These are phyloP conservation scores for Boletus semigastroideus DNA, from an alignment of 1,284 basidiomycete genomes.

Conservation along the genomic window DNA sequence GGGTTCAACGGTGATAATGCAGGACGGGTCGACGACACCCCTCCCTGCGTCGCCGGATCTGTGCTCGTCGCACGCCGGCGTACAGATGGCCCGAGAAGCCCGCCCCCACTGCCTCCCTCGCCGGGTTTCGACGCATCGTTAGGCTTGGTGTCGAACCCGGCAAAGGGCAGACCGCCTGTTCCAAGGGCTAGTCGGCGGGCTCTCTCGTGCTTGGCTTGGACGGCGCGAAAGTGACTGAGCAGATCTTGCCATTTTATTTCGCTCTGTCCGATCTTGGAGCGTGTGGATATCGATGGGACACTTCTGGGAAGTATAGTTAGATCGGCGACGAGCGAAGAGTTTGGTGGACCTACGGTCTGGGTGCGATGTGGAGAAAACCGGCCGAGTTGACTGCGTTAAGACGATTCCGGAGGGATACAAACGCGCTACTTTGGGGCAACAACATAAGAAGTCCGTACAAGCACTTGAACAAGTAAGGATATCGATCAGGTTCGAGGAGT, in stretches of 20 bases:
- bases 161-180: slow-evolving; percentile 22
- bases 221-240: slow-evolving; percentile 79
- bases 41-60: slow-evolving; percentile 27
- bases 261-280: slow-evolving; percentile 78
- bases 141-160: slow-evolving; percentile 24
- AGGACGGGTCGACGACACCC: slow-evolving; percentile 26
- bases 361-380: slow-evolving; percentile 87
- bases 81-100: slow-evolving; percentile 42
- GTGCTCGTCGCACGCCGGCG: slow-evolving; percentile 61
- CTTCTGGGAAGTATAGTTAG: slow-evolving; percentile 11
- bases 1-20: slow-evolving; percentile 75
- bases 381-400: slow-evolving; percentile 94
- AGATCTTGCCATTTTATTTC: slow-evolving; percentile 96
- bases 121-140: slow-evolving; percentile 20
- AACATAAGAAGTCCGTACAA: slow-evolving; percentile 98
- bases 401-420: slow-evolving; percentile 92
- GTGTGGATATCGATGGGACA: slow-evolving; percentile 40
- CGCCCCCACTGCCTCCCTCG: slow-evolving; percentile 5
- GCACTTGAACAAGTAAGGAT: slow-evolving; percentile 97
- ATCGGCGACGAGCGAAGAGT: neutral
- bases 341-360: slow-evolving; percentile 61
- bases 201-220: slow-evolving; percentile 87
- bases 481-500: slow-evolving; percentile 93
- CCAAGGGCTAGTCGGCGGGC: slow-evolving; percentile 70
- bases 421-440: slow-evolving; percentile 95